A percentile compares a stretch with the other conserved stretches of the same genome.
Conservation (phyloP, 1,284 basidiomycete genomes). For the Moesziomyces parantarcticus region DNA sequence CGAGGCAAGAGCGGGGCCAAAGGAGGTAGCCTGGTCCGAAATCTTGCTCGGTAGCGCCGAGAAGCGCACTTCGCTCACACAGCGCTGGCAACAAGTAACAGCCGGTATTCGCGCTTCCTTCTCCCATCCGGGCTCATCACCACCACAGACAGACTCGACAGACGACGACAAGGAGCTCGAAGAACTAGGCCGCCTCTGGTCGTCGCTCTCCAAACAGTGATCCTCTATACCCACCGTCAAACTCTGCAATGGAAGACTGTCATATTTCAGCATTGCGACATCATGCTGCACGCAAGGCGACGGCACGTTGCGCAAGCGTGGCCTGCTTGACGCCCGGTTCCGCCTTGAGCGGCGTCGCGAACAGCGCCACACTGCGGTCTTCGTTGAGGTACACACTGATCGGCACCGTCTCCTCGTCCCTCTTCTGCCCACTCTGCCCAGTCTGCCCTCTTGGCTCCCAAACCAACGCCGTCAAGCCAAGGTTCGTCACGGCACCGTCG, state of each 20-base stretch:
- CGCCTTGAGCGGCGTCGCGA: constrained; percentile 83
- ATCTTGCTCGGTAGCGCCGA: constrained; percentile 37
- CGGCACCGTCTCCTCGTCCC: constrained; percentile 68
- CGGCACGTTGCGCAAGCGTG: constrained; percentile 58
- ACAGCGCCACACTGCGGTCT: constrained; percentile 87
- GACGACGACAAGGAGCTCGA: constrained; percentile 22
- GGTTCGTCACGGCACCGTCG: constrained; percentile 51
- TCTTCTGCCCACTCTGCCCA: background rate
- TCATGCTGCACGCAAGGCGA: constrained; percentile 60
- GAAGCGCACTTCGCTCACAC: constrained; percentile 9
- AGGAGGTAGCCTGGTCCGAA: constrained; percentile 34
- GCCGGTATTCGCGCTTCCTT: constrained; percentile 27
- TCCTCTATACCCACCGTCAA: background rate
- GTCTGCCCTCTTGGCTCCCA: constrained; percentile 31
- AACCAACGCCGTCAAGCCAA: constrained; percentile 52
- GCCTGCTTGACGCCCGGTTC: constrained; percentile 68
- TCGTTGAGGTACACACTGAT: constrained; percentile 91
- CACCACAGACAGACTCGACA: background rate
- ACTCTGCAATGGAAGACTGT: background rate
- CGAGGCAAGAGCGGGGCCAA: background rate
- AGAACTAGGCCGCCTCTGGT: constrained; percentile 27
- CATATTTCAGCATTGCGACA: background rate
- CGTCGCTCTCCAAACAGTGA: constrained; percentile 4
- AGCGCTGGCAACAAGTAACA: constrained; percentile 27
- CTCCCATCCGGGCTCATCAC: background rate